phyloP scores from a whole-genome alignment of 257 asterid genomes.

The Nicotiana undulata region DNA sequence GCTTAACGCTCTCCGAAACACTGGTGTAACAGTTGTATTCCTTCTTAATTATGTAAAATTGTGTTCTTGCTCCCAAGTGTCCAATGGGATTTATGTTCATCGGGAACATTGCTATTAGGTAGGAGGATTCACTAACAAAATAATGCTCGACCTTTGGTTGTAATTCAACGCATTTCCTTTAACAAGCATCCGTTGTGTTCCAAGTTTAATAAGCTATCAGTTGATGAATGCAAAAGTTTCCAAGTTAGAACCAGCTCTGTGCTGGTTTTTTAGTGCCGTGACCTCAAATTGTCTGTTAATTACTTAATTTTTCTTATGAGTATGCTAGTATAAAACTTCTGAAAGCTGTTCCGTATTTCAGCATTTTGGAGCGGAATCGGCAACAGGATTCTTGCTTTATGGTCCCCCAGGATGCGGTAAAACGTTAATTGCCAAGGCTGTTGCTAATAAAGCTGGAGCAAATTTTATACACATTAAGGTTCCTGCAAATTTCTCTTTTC shows the following conservation, averaged over 20 bases:
- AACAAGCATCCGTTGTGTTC: background rate
- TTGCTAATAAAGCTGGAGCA: constrained; percentile 90
- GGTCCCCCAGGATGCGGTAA: constrained; percentile 99
- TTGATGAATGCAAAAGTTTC: background rate
- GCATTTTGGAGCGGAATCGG: constrained; percentile 56
- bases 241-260: background rate
- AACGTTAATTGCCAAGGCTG: constrained; percentile 93
- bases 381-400: constrained; percentile 81
- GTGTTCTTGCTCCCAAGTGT: background rate
- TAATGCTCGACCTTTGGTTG: background rate
- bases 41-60: background rate
- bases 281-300: background rate
- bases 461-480: constrained; percentile 91
- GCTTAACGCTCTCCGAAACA: too few relatives aligned
- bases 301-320: background rate
- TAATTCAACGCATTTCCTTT: background rate
- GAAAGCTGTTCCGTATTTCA: constrained; percentile 20
- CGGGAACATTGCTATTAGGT: background rate
- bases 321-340: background rate
- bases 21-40: too few relatives aligned
- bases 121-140: background rate
- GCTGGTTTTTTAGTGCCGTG: background rate
- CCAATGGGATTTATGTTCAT: background rate
- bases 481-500: constrained; percentile 11
- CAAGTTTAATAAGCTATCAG: background rate